Evolutionary conservation across 2,329 filamentous ascomycete genomes (phyloP), one percentile per base, ranked within the genome.

Genomic region (Colletotrichum gloeosporioides): DNA sequence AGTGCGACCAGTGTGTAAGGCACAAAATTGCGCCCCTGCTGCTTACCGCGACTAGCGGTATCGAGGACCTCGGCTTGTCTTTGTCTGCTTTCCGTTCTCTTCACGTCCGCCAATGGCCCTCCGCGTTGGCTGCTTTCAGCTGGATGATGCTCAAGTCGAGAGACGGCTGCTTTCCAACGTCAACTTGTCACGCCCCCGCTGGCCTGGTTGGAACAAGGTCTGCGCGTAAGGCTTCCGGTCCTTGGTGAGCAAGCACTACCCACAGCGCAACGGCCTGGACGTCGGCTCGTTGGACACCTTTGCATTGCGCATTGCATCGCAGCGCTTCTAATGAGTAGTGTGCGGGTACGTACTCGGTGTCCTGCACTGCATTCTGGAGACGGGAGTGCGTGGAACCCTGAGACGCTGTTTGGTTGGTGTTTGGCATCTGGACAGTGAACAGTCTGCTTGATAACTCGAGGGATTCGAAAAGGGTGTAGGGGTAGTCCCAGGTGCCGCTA

Each of bases 1-100:
- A 80, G 80, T 80, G 79, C 80, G 76, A 80, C 65, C 32, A 75
- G 59, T 64, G 44, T 25, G 59, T 53, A 49, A 18, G 59, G 70
- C 49, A 69, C 64, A 65, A 49, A 34, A 31, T 36, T 34, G 49
- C 34, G 64, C 29, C 74, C 65, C 70, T 69, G 74, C 34, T 62
- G 39, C 64, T 59, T 69, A 73, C 70, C 64, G 59, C 44, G 64
- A 73, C 74, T 73, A 73, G 73, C 64, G 64, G 73, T 61, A 76
- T 61, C 65, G 15, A 69, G 6, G 44, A 73, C 70, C 73, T 76
- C 70, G 73, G 70, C 70, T 65, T 57, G 73, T 69, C 64, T 69
- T 68, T 34, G 70, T 63, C 34, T 69, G 59, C 39, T 71, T 69
- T 67, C 63, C 53, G 63, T 49, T n/a, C 44, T 49, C 55, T 73